A percentile compares a stretch with the other conserved stretches of the same genome.
Evolutionary conservation across 441 rosid genomes (phyloP).

Genomic region (Croton setiger): DNA sequence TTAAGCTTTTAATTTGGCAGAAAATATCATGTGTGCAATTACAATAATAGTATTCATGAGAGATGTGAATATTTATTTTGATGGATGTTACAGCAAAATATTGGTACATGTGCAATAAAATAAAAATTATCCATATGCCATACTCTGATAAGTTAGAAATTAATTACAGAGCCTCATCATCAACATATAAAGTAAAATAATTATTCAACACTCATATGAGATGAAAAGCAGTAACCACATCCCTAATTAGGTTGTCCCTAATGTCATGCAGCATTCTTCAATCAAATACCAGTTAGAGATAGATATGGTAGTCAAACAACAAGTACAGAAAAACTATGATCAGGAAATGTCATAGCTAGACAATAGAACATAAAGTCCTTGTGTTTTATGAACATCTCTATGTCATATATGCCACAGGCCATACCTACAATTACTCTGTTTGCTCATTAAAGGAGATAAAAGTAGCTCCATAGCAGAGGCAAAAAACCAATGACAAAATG

Average conservation of each 20-base stretch:
- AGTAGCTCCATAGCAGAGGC: slow-evolving; percentile 3
- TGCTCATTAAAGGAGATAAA: neutral
- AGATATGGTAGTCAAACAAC: neutral
- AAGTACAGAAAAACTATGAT: neutral
- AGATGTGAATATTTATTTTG: neutral
- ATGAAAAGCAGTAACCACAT: neutral
- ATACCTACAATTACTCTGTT: neutral
- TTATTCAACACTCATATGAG: neutral
- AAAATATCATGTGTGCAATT: neutral
- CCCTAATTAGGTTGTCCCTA: neutral
- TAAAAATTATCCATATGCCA: neutral
- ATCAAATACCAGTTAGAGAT: neutral
- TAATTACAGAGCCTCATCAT: neutral
- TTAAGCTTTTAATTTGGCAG: neutral
- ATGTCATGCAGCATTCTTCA: neutral
- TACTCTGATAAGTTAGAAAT: neutral
- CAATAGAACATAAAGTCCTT: neutral
- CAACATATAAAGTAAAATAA: neutral
- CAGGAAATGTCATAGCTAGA: neutral
- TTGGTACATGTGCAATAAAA: neutral
- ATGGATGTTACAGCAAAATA: neutral
- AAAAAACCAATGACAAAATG: slow-evolving; percentile 3
- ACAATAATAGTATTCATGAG: neutral
- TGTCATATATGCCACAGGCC: neutral
- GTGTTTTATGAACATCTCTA: neutral